Evolutionary conservation across 23 red algal genomes (phyloP).

Genomic region (Cyanidioschyzon merolae): DNA sequence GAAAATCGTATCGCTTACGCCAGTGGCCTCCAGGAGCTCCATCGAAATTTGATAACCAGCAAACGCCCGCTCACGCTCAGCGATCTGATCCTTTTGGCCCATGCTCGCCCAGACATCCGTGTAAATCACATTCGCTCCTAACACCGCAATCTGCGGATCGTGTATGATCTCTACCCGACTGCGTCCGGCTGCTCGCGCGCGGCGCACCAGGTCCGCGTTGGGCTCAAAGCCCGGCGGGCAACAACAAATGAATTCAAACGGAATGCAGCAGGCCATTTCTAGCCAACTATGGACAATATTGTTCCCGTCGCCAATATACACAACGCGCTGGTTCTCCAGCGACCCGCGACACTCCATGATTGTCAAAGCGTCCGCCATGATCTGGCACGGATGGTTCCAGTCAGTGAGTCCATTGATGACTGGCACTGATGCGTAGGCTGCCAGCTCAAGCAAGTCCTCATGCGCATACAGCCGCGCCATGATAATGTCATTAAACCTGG

Average conservation of each 20-base stretch:
- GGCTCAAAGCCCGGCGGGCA: constrained; percentile 83
- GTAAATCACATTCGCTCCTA: constrained; percentile 81
- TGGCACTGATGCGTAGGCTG: constrained; percentile 48
- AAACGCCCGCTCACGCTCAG: constrained; percentile 56
- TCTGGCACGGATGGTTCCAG: constrained; percentile 98
- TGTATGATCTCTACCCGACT: constrained; percentile 34
- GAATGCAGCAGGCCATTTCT: constrained; percentile 57
- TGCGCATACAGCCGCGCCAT: constrained; percentile 96
- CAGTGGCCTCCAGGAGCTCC: constrained; percentile 59
- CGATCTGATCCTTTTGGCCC: constrained; percentile 84
- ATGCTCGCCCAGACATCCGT: constrained; percentile 99
- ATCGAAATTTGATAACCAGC: constrained; percentile 52
- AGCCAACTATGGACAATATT: constrained; percentile 99
- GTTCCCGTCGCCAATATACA: constrained; percentile 96
- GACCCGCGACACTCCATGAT: constrained; percentile 58
- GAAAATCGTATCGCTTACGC: constrained; percentile 31
- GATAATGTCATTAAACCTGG: constrained; percentile 85
- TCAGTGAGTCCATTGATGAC: constrained; percentile 98
- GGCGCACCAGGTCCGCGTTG: constrained; percentile 30
- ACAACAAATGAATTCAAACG: constrained; percentile 69
- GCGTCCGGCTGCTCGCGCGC: constrained; percentile 24
- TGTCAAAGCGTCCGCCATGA: constrained; percentile 90
- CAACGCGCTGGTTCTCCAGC: constrained; percentile 73
- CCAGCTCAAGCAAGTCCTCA: constrained; percentile 65
- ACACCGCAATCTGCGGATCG: constrained; percentile 50